Evolutionary conservation across 768 basidiomycete genomes (phyloP), one percentile per base, ranked within the genome.

Genomic region (Trametes maxima): DNA sequence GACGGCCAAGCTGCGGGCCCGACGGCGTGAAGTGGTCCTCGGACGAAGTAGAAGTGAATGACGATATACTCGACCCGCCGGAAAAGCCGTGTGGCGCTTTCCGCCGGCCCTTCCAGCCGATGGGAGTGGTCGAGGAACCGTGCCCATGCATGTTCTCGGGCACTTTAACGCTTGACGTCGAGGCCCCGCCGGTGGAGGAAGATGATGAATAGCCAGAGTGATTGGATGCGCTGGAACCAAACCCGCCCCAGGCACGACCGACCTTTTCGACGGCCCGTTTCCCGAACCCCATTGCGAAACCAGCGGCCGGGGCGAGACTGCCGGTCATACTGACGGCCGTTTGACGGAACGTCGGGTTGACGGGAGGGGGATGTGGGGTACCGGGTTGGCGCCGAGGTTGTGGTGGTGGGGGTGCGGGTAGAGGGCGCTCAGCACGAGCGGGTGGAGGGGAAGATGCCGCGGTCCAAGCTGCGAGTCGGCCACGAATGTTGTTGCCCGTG

Each of bases 321-420:
- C 79, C 80, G 2, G 87, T 83, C 77, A 92, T 85, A 67, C 89
- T 90, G 63, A 91, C 80, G 17, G 90, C 82, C n/a, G 87, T 85
- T 68, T 85, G 87, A 21, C 87, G 76, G 62, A 82, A 75, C 25
- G 77, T 74, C 12, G 76, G 73, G 14, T 58, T 58, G 44, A 73
- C 69, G 24, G 69, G 59, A 54, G 62, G 55, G 16, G 59, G 62
- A 25, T 53, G 55, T 11, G 57, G 65, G 39, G 52, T 33, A n/a
- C 51, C 62, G 5, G 68, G 64, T 58, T 57, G 61, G 40, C 53
- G 64, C 43, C 65, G 67, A 57, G 55, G 64, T 45, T 53, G 60
- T 47, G 65, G 37, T 54, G 67, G 67, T 59, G 75, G 69, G 66
- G 72, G 62, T 59, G 72, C 67, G 36, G 75, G 74, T 40, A 73